A percentile compares a stretch with the other conserved stretches of the same genome.
These are phyloP conservation scores for Didymella pomorum DNA, from an alignment of 2,329 filamentous ascomycete genomes.

Conservation along the genomic window DNA sequence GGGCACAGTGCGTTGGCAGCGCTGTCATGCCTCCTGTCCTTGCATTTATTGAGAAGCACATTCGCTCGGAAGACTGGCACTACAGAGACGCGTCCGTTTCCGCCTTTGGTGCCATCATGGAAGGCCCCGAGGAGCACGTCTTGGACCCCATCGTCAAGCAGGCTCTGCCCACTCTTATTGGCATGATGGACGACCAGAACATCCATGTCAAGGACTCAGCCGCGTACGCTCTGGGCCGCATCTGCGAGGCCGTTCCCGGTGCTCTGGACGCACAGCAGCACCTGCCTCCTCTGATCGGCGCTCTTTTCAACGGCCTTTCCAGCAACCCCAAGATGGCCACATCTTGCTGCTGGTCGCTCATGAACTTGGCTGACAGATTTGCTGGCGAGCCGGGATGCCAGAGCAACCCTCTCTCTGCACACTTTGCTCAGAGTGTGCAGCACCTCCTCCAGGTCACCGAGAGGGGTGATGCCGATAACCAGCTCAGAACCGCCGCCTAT, in stretches of 20 bases:
- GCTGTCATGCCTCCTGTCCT: slow-evolving; percentile 88
- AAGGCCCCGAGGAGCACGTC: slow-evolving; percentile 91
- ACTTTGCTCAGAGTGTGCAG: slow-evolving; percentile 91
- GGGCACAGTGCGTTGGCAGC: slow-evolving; percentile 87
- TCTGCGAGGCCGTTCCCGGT: slow-evolving; percentile 91
- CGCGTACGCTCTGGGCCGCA: slow-evolving; percentile 93
- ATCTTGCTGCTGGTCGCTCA: slow-evolving; percentile 98
- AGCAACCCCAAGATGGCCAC: slow-evolving; percentile 96
- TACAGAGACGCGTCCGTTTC: slow-evolving; percentile 94
- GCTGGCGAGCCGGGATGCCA: slow-evolving; percentile 82
- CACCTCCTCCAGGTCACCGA: slow-evolving; percentile 87
- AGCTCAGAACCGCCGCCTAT: slow-evolving; percentile 93
- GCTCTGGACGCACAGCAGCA: slow-evolving; percentile 87
- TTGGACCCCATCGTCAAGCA: slow-evolving; percentile 95
- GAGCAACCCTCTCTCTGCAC: slow-evolving; percentile 83
- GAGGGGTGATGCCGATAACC: slow-evolving; percentile 80
- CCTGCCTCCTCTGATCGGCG: slow-evolving; percentile 83
- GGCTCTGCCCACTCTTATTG: slow-evolving; percentile 88
- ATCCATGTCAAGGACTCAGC: slow-evolving; percentile 95
- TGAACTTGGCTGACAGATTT: slow-evolving; percentile 97
- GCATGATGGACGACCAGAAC: slow-evolving; percentile 88
- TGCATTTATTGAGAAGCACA: slow-evolving; percentile 87
- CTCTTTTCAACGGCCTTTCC: slow-evolving; percentile 87
- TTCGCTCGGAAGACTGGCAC: slow-evolving; percentile 93
- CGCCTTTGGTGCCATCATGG: slow-evolving; percentile 98